Conservation (phyloP, 2,329 filamentous ascomycete genomes). For the Pyrenophora graminea region DNA sequence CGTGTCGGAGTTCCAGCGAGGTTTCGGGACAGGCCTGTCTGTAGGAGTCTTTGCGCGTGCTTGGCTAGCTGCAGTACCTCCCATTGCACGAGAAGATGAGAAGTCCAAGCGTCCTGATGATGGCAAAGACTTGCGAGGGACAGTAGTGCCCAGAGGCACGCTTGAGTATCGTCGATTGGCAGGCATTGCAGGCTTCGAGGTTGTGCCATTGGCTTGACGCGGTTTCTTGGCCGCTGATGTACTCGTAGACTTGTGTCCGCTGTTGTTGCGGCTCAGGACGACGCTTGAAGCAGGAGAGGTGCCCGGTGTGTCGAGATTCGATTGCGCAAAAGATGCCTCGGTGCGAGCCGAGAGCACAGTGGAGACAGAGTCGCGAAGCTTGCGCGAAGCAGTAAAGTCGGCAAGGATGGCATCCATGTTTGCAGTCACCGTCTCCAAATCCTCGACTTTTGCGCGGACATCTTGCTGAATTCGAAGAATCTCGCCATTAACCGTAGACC, state of each 20-base stretch:
- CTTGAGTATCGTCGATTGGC: slow-evolving; percentile 55
- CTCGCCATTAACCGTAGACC: slow-evolving; percentile 95
- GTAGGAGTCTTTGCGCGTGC: slow-evolving; percentile 33
- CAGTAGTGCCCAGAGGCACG: slow-evolving; percentile 45
- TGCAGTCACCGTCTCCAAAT: slow-evolving; percentile 74
- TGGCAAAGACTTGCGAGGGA: slow-evolving; percentile 25
- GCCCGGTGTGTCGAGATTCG: slow-evolving; percentile 64
- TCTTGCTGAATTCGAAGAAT: slow-evolving; percentile 85
- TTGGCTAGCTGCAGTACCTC: slow-evolving; percentile 31
- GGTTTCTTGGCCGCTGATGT: slow-evolving; percentile 55
- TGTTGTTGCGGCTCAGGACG: slow-evolving; percentile 58
- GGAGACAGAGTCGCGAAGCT: slow-evolving; percentile 88
- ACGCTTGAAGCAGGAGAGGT: slow-evolving; percentile 71
- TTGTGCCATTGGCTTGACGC: slow-evolving; percentile 52
- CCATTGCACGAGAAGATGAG: slow-evolving; percentile 31
- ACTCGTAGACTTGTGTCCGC: slow-evolving; percentile 49
- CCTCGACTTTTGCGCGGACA: slow-evolving; percentile 79
- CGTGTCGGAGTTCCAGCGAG: slow-evolving; percentile 47
- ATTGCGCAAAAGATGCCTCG: slow-evolving; percentile 72
- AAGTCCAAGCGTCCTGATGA: slow-evolving; percentile 23
- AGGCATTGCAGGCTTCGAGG: slow-evolving; percentile 47
- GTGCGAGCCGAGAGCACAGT: slow-evolving; percentile 76
- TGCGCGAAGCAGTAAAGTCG: slow-evolving; percentile 69
- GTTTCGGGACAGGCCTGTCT: slow-evolving; percentile 37
- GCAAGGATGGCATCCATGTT: slow-evolving; percentile 77